Conservation (phyloP, 2,329 filamentous ascomycete species). For the Furcasterigmium furcatum region DNA sequence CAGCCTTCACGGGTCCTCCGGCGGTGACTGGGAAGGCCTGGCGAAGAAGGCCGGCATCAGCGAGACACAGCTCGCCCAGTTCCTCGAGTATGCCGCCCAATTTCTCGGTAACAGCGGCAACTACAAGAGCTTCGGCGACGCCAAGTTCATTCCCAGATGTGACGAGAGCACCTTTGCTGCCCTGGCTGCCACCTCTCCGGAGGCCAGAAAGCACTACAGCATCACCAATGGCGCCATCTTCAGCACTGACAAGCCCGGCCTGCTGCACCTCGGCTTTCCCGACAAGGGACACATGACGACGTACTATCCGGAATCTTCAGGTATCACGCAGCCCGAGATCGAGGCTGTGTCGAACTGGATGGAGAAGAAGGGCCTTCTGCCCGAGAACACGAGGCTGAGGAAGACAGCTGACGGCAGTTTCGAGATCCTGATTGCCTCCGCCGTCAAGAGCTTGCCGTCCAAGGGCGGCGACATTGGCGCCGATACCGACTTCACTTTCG, state of each 20-base stretch:
- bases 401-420: constrained; percentile 64
- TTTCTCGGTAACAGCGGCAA: constrained; percentile 81
- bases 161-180: constrained; percentile 60
- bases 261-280: constrained; percentile 74
- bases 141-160: constrained; percentile 77
- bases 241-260: constrained; percentile 56
- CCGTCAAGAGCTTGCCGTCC: constrained; percentile 53
- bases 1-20: constrained; percentile 61
- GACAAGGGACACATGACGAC: constrained; percentile 75
- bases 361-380: constrained; percentile 66
- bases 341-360: constrained; percentile 69
- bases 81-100: constrained; percentile 74
- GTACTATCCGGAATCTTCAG: constrained; percentile 75
- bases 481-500: constrained; percentile 56
- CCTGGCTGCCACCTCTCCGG: constrained; percentile 57
- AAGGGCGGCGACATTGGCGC: constrained; percentile 68
- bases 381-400: constrained; percentile 73
- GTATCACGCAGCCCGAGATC: constrained; percentile 74
- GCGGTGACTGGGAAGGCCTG: constrained; percentile 69
- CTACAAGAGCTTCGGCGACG: constrained; percentile 84
- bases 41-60: constrained; percentile 62
- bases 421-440: constrained; percentile 74
- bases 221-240: constrained; percentile 72
- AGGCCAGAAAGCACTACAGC: constrained; percentile 62
- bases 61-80: constrained; percentile 60